Evolutionary conservation across 805 yeast genomes (phyloP), one percentile per base, ranked within the genome.

Genomic region (Teunomyces barrocoloradensis): DNA sequence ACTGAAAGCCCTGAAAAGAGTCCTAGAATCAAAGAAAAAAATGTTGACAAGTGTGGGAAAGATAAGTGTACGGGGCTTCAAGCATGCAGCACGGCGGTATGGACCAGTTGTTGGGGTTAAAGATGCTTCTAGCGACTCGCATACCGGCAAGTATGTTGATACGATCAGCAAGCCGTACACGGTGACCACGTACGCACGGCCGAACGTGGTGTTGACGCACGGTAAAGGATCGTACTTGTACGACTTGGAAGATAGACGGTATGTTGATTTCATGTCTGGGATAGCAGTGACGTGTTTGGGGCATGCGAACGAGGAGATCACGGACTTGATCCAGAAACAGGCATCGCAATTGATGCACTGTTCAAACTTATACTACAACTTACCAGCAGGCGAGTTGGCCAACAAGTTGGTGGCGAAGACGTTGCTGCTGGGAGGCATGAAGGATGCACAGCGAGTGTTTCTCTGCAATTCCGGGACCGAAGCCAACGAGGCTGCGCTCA

Each of bases 261-360:
- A 85, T 60, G 76, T 94, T 43, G 99, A 94, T 63, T 92, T 94
- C 68, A 84, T 92, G 1, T 90, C 97, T 1, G 99, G 99, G 45
- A 92, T 94, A 55, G 98, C 99, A 0, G 99, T 94, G 12, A 92
- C 96, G n/a, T 85, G 88, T 0, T 73, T 94, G 53, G 99, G 99
- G 2, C 98, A 94, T 62, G 74, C 90, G 21, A 79, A 94, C 57
- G 81, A 83, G 3, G 85, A 82, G 52, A 78, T 94, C 32, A 79
- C 96, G 5, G 71, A 85, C 46, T 80, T 94, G 50, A 64, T 90
- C 51, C 66, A 69, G 48, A 85, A 86, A 37, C 99, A 94, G 69
- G 81, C 90, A 1, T 63, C 64, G 28, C 82, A 83, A 7, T 72
- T 92, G 55, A 75, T 89, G 49, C 99, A 94, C 63, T 78, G 89